Evolutionary conservation across 768 basidiomycete genomes (phyloP).

Genomic region (Dioszegia hungarica): DNA sequence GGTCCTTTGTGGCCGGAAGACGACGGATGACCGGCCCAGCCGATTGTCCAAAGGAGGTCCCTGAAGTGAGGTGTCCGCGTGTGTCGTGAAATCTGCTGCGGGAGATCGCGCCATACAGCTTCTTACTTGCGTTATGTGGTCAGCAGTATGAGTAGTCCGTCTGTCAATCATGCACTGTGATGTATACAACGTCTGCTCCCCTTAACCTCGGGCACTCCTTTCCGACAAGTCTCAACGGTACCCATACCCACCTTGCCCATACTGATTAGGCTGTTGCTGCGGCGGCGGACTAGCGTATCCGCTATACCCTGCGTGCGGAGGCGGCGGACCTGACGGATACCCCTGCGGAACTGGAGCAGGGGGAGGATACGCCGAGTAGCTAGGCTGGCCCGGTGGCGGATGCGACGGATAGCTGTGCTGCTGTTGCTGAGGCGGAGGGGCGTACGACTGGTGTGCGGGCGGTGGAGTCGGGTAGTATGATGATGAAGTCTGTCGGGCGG

Average conservation of each 20-base stretch:
- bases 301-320: not conserved
- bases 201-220: too few relatives aligned
- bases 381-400: conserved; percentile 9
- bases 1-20: too few relatives aligned
- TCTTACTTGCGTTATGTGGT: too few relatives aligned
- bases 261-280: not conserved
- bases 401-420: conserved; percentile 21
- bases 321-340: not conserved
- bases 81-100: too few relatives aligned
- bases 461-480: conserved; percentile 13
- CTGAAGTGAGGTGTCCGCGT: too few relatives aligned
- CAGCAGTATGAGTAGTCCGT: too few relatives aligned
- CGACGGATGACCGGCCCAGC: too few relatives aligned
- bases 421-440: conserved; percentile 10
- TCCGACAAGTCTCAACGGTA: not conserved
- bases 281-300: conserved; percentile 5
- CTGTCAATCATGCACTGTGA: too few relatives aligned
- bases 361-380: not conserved
- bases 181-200: too few relatives aligned
- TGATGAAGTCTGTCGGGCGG: conserved; percentile 2
- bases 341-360: not conserved
- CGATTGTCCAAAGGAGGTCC: not conserved
- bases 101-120: too few relatives aligned
- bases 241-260: not conserved
- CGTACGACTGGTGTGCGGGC: conserved; percentile 10